Base-by-base conservation (phyloP, 202 grass and related monocot species). In the Zizania palustris region DNA sequence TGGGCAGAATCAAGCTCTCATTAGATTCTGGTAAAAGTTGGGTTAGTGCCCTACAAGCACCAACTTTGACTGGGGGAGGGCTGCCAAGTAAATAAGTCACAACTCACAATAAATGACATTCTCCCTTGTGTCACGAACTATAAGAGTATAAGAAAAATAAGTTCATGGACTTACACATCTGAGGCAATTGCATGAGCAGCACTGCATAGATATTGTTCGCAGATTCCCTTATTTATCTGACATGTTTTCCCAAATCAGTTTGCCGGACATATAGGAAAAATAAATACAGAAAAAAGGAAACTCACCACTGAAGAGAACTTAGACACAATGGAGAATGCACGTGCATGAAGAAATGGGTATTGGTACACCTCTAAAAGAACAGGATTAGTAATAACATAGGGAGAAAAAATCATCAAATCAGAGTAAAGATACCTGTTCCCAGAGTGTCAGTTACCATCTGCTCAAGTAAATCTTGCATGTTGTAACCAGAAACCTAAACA, bases 271-370 rank as follows among this genome's bases (percentile, higher is more conserved):
- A 57, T 67, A 79, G 36, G 36, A 15, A 53, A 80, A 56, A 77
- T 15, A 77, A 48, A 60, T 72, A n/a, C 55, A 67, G 13, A 48
- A 11, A 61, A 44, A 62, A 55, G 13, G 14, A 64, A 70, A 67
- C 16, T 84, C 80, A 98, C 95, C 89, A 98, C 43, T 65, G 85
- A 85, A 72, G 83, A 89, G 75, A 90, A 98, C 78, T 98, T 94
- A 57, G 87, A 83, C 60, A 90, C 80, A 43, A 84, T 64, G 13
- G 89, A 89, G 77, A 98, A 94, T 72, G 80, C 76, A 65, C 95
- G 89, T 15, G 95, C 91, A 87, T 94, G 91, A 70, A 94, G 95
- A 92, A 98, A 98, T 66, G 91, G 91, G 67, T 84, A 85, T 45
- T 90, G 69, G 37, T 92, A 82, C 76, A 88, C 62, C 58, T 85